Conservation (phyloP, 106 monocot species). For the Cymbidium sinense region DNA sequence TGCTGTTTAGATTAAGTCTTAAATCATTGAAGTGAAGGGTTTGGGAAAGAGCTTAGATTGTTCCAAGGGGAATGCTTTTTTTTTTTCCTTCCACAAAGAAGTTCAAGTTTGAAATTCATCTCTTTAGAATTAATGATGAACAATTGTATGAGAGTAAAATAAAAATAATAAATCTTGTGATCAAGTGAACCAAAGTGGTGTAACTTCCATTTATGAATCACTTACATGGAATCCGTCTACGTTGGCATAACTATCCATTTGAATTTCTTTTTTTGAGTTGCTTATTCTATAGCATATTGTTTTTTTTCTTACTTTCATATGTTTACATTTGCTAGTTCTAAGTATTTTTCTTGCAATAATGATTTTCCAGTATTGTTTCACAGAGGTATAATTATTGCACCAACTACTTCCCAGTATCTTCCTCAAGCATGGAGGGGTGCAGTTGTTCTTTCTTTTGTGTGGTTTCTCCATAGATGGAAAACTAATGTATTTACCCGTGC, state of each 20-base stretch:
- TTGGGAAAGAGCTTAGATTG: too few relatives aligned
- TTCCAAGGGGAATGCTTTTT: too few relatives aligned
- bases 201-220: neutral
- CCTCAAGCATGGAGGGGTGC: conserved; percentile 80
- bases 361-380: conserved; percentile 3
- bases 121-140: neutral
- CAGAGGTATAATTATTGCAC: conserved; percentile 58
- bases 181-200: neutral
- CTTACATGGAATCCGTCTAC: neutral
- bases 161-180: neutral
- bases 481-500: conserved; percentile 49
- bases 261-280: neutral
- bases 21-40: too few relatives aligned
- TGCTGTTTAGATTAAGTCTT: too few relatives aligned
- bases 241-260: neutral
- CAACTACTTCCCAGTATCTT: conserved; percentile 55
- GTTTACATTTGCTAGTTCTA: neutral
- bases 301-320: neutral
- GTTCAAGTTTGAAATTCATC: too few relatives aligned
- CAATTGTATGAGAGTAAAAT: neutral
- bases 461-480: conserved; percentile 96
- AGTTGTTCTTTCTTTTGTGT: conserved; percentile 75
- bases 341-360: conserved; percentile 5
- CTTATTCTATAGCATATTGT: neutral
- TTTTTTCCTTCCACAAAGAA: too few relatives aligned